A percentile compares a stretch with the other conserved stretches of the same genome.
These are phyloP conservation scores for Citrullus amarus DNA, from an alignment of 306 rosid genomes.

Conservation along the genomic window DNA sequence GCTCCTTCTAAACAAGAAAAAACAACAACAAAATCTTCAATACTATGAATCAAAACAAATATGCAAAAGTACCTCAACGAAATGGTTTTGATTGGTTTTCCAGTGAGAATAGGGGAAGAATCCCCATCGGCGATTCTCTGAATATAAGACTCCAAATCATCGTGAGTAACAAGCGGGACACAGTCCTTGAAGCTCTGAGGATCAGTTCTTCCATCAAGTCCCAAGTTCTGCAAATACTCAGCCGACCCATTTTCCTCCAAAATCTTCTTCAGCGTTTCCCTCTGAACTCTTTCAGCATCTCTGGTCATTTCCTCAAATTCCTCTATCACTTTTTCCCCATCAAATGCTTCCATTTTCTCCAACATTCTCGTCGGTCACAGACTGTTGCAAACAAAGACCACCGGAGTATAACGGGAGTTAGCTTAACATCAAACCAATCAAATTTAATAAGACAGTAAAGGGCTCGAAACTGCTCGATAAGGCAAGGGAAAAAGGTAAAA, in stretches of 20 bases:
- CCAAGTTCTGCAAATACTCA: constrained; percentile 56
- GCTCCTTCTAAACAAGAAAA: background rate
- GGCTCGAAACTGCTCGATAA: background rate
- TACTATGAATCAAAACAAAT: background rate
- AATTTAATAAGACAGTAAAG: background rate
- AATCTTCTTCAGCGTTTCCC: constrained; percentile 51
- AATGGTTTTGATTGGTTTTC: constrained; percentile 62
- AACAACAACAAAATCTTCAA: constrained; percentile 1
- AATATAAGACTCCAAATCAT: constrained; percentile 58
- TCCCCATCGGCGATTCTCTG: constrained; percentile 62
- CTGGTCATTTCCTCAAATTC: constrained; percentile 64
- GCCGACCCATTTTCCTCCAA: constrained; percentile 62
- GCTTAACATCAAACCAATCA: background rate
- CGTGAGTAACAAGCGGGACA: constrained; percentile 68
- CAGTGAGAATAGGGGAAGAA: constrained; percentile 57
- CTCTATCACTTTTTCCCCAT: constrained; percentile 50
- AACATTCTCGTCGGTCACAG: constrained; percentile 34
- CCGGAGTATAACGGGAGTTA: background rate
- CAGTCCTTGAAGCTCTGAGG: constrained; percentile 63
- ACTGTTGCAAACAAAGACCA: background rate
- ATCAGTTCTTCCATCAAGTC: constrained; percentile 68
- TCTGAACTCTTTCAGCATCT: constrained; percentile 68
- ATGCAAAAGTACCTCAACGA: constrained; percentile 48
- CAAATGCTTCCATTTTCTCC: constrained; percentile 50
- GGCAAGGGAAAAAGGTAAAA: background rate